These are phyloP conservation scores for Posidonia australis DNA, from an alignment of 106 monocot genomes.

Conservation along the genomic window DNA sequence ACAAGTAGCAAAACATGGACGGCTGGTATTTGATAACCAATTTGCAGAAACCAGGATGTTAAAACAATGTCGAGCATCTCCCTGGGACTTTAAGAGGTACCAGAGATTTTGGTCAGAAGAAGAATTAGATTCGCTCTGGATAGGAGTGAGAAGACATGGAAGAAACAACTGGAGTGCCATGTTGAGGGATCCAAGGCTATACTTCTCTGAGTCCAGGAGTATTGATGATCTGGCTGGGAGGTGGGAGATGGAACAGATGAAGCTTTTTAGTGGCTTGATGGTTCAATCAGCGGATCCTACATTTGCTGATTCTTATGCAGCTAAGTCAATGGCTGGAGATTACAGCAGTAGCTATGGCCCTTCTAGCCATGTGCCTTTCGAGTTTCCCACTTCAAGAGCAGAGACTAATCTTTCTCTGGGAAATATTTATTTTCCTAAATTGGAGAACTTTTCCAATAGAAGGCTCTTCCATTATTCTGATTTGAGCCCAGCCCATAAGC, in stretches of 20 bases:
- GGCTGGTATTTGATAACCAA: constrained; percentile 18
- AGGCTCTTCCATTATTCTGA: constrained; percentile 15
- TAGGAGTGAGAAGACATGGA: constrained; percentile 89
- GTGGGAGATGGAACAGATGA: constrained; percentile 69
- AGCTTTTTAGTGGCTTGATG: constrained; percentile 29
- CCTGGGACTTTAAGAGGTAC: constrained; percentile 17
- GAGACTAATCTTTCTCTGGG: constrained; percentile 66
- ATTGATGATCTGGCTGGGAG: constrained; percentile 52
- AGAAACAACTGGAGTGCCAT: constrained; percentile 63
- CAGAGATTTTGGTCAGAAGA: constrained; percentile 66
- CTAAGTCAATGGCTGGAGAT: constrained; percentile 7
- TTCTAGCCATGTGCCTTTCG: neutral
- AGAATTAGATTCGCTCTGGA: constrained; percentile 93
- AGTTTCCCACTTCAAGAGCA: constrained; percentile 18
- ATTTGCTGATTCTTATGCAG: constrained; percentile 2
- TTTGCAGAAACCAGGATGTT: constrained; percentile 14
- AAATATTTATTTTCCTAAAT: constrained; percentile 30
- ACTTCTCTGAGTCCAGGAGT: constrained; percentile 39
- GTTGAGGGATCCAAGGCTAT: constrained; percentile 51
- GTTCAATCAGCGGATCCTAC: constrained; percentile 4
- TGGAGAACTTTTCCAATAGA: constrained; percentile 3
- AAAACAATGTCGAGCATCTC: constrained; percentile 16
- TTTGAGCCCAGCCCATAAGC: neutral
- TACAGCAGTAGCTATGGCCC: constrained; percentile 3
- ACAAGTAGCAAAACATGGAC: constrained; percentile 11